phyloP scores from a whole-genome alignment of 2,329 filamentous ascomycete species.

The Drechslerella dactyloides region DNA sequence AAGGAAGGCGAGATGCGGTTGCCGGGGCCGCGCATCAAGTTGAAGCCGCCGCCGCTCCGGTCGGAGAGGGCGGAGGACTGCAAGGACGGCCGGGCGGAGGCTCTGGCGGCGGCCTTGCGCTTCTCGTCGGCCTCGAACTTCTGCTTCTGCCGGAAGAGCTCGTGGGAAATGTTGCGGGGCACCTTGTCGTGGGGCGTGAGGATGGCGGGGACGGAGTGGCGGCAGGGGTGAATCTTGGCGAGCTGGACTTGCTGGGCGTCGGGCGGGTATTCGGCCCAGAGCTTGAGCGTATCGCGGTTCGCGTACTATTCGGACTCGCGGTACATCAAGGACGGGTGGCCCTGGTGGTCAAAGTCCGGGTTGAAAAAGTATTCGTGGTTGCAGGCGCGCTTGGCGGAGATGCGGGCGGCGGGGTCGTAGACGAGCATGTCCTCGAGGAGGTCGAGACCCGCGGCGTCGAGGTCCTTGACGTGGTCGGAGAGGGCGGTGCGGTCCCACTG shows the following conservation, averaged over 20 bases:
- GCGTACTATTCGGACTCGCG: slow-evolving; percentile 49
- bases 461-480: slow-evolving; percentile 70
- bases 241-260: slow-evolving; percentile 24
- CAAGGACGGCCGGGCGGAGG: neutral
- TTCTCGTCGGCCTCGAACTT: slow-evolving; percentile 15
- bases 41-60: too few relatives aligned
- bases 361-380: slow-evolving; percentile 78
- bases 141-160: slow-evolving; percentile 6
- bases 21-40: too few relatives aligned
- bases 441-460: slow-evolving; percentile 75
- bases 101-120: neutral
- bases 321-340: slow-evolving; percentile 36
- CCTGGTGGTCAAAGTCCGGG: slow-evolving; percentile 57
- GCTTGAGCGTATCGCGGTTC: slow-evolving; percentile 20
- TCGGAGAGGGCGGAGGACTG: neutral
- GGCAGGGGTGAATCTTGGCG: slow-evolving; percentile 14
- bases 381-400: slow-evolving; percentile 87
- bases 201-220: slow-evolving; percentile 7
- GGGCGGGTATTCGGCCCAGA: slow-evolving; percentile 24
- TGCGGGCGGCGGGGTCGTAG: slow-evolving; percentile 83
- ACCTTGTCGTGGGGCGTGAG: neutral
- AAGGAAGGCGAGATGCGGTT: too few relatives aligned
- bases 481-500: slow-evolving; percentile 80
- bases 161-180: neutral
- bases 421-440: slow-evolving; percentile 74